A percentile compares a stretch with the other conserved stretches of the same genome.
Evolutionary conservation across 176 grass and related monocot species (phyloP).

Genomic region (Pontederia crassipes): DNA sequence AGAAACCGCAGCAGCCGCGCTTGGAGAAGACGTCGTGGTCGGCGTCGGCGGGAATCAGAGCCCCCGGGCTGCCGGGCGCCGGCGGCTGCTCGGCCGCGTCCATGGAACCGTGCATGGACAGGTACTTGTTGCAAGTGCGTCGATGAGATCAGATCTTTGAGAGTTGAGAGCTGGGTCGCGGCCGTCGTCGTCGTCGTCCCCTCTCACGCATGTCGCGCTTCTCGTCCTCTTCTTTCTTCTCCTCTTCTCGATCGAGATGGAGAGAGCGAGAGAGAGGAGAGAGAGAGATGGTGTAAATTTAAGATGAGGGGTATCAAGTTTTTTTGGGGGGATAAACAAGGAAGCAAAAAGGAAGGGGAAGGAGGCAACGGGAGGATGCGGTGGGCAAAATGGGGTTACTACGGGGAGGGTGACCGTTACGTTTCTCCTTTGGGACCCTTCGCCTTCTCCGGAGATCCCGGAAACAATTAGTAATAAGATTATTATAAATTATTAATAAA

Average conservation of each 20-base stretch:
- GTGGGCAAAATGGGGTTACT: too few species aligned
- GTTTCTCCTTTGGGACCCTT: too few species aligned
- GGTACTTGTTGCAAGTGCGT: too few species aligned
- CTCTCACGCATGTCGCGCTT: background rate
- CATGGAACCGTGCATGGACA: too few species aligned
- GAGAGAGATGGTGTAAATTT: too few species aligned
- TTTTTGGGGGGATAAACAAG: background rate
- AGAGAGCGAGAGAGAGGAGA: background rate
- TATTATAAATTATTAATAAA: too few species aligned
- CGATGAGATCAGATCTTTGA: background rate
- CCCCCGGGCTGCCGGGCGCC: background rate
- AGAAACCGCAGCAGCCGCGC: slow-evolving; percentile 12
- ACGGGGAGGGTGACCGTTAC: too few species aligned
- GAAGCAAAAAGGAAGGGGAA: too few species aligned
- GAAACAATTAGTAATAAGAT: too few species aligned
- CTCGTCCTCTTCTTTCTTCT: background rate
- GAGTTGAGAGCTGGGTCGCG: background rate
- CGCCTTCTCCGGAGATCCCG: too few species aligned
- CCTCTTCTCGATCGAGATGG: background rate
- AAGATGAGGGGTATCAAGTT: background rate
- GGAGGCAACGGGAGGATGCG: too few species aligned
- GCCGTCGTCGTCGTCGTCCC: background rate
- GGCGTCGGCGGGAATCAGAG: background rate
- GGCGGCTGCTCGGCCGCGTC: background rate
- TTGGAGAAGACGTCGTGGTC: background rate